Evolutionary conservation across 2,329 filamentous ascomycete species (phyloP).

Genomic region (Aspergillus flavus): DNA sequence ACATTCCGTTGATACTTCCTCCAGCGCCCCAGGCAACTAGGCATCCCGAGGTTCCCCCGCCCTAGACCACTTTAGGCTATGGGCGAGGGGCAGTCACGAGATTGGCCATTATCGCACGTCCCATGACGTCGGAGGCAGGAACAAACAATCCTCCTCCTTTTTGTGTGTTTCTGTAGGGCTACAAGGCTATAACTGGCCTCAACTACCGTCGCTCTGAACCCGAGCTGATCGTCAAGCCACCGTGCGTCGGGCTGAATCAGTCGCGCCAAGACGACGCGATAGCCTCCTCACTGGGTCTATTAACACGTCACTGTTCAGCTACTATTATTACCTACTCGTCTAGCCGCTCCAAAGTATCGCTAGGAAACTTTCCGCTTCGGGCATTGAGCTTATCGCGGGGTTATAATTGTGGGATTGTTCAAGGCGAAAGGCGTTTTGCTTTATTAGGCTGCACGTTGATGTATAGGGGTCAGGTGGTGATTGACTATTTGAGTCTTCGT

Average conservation of each 20-base stretch:
- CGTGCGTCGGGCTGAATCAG: slow-evolving; percentile 2
- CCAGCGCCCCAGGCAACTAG: slow-evolving; percentile 6
- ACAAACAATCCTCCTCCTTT: neutral
- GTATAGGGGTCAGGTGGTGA: neutral
- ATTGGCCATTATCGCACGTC: slow-evolving; percentile 16
- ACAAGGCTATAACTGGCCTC: neutral
- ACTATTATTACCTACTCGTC: neutral
- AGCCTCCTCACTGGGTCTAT: slow-evolving; percentile 13
- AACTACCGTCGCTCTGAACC: neutral
- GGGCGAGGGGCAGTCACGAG: slow-evolving; percentile 27
- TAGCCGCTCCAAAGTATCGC: neutral
- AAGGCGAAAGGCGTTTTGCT: slow-evolving; percentile 5
- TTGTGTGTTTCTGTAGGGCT: neutral
- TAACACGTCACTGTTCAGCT: slow-evolving; percentile 19
- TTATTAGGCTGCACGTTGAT: neutral
- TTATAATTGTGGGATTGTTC: neutral
- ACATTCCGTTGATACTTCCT: neutral
- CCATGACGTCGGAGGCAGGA: slow-evolving; percentile 24
- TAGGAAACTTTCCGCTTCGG: neutral
- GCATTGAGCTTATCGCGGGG: neutral
- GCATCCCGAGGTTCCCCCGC: slow-evolving; percentile 17
- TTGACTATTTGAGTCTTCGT: neutral
- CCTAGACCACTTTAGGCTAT: slow-evolving; percentile 19
- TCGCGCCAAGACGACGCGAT: slow-evolving; percentile 5
- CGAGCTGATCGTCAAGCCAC: neutral